A percentile compares a stretch with the other conserved stretches of the same genome.
These are phyloP conservation scores for Pichia nakasei DNA, from an alignment of 805 yeast genomes.

Conservation along the genomic window DNA sequence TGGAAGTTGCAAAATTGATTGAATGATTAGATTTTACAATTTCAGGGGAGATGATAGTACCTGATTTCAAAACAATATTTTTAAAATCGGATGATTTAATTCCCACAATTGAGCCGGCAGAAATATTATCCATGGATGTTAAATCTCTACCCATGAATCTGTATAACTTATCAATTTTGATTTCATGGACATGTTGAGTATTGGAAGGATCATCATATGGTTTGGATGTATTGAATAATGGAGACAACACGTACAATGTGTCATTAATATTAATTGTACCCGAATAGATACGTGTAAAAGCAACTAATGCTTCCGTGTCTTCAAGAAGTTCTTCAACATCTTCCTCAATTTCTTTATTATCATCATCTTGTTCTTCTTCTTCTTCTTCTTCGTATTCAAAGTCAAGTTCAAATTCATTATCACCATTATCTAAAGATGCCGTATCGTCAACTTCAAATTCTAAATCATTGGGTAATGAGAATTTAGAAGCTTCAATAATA, in stretches of 20 bases:
- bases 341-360: conserved; percentile 34
- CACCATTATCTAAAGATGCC: conserved; percentile 8
- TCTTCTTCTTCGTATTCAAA: conserved; percentile 45
- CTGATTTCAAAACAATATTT: conserved; percentile 73
- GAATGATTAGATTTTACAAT: conserved; percentile 22
- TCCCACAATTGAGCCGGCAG: conserved; percentile 94
- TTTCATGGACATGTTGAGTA: conserved; percentile 26
- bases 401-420: conserved; percentile 15
- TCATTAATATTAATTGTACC: conserved; percentile 77
- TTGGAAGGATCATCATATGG: conserved; percentile 26
- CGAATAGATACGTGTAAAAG: conserved; percentile 81
- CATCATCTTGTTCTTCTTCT: conserved; percentile 38
- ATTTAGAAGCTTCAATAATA: neutral
- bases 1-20: conserved; percentile 68
- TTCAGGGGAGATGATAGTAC: conserved; percentile 52
- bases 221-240: conserved; percentile 47
- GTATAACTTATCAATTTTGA: conserved; percentile 61
- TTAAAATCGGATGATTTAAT: conserved; percentile 69
- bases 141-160: conserved; percentile 90
- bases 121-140: conserved; percentile 67
- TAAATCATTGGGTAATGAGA: neutral
- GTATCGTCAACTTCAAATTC: neutral
- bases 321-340: conserved; percentile 35
- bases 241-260: conserved; percentile 68
- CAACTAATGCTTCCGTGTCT: conserved; percentile 63